Conservation (phyloP, 106 monocot species). For the Alisma plantagoaquatica region DNA sequence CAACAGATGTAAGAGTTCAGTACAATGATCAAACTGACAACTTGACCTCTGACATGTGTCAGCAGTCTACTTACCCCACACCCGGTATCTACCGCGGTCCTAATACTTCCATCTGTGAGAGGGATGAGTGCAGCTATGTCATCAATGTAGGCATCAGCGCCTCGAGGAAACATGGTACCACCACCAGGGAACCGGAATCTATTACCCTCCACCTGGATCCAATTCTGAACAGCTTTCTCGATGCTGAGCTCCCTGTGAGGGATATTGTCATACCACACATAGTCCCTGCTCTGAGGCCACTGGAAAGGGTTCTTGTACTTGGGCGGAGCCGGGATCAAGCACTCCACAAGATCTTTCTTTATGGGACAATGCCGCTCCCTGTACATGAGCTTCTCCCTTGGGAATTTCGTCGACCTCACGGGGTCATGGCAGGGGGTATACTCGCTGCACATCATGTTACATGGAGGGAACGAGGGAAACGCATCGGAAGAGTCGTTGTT, state of each 20-base stretch:
- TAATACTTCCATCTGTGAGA: conserved; percentile 37
- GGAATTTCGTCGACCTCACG: conserved; percentile 35
- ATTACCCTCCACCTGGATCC: conserved; percentile 62
- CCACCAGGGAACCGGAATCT: conserved; percentile 62
- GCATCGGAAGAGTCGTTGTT: conserved; percentile 12
- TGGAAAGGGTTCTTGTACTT: conserved; percentile 65
- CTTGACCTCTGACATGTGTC: no score
- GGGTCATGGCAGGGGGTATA: conserved; percentile 73
- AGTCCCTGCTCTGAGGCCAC: conserved; percentile 44
- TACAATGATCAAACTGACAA: no score
- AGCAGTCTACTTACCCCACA: conserved; percentile 70
- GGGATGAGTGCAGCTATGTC: conserved; percentile 49
- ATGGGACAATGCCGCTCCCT: conserved; percentile 55
- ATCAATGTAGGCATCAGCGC: conserved; percentile 68
- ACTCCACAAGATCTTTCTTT: conserved; percentile 36
- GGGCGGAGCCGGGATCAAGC: conserved; percentile 57
- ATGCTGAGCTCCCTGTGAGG: conserved; percentile 57
- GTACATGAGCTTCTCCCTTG: conserved; percentile 42
- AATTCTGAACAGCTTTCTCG: conserved; percentile 74
- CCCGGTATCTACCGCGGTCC: conserved; percentile 69
- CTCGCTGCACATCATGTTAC: conserved; percentile 42
- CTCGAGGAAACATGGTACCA: conserved; percentile 64
- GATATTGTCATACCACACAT: conserved; percentile 44
- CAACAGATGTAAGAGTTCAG: not conserved
- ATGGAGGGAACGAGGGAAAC: conserved; percentile 19